Evolutionary conservation across 768 basidiomycete species (phyloP), one percentile per base, ranked within the genome.

Genomic region (Vararia minispora): DNA sequence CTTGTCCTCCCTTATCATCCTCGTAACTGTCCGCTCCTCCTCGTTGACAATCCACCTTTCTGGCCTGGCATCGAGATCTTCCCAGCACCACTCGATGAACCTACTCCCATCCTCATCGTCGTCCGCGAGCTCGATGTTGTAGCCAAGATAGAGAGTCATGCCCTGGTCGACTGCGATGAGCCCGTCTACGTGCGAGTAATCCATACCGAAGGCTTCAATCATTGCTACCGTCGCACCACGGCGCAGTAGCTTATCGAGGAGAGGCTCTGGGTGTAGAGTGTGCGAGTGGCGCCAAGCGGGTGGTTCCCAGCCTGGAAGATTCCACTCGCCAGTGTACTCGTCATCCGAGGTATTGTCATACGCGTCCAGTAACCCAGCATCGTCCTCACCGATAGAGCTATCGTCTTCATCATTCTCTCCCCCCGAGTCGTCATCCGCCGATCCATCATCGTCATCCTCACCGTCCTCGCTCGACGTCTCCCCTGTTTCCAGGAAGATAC

Each of bases 141-240:
- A 85, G 4, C 82, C 82, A 4, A 85, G 63, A 45, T 64, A 76
- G 7, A 83, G 50, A 20, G 68, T 61, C 50, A 65, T 60, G 12
- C 51, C 58, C 18, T 60, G 54, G 20, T 60, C 52, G 18, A 54
- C 35, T 8, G 71, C 71, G 14, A 69, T 47, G 28, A 84, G 60
- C 3, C 80, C 80, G 11, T 61, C 57, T n/a, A 52, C 42, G 47
- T 77, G 77, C 0, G 52, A 49, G 52, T 83, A 83, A 17, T 59
- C 53, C 60, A 83, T 68, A 6, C 66, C 57, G 44, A 68, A 79
- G 16, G 58, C 56, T 22, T 66, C 60, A 28, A 80, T 62, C 77
- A 84, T 79, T 26, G 62, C 64, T 34, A 63, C 43, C 1, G 74
- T 70, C 33, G 70, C 77, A 5, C 79, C 79, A 11, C 79, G 71